phyloP scores from a whole-genome alignment of 495 filamentous ascomycete species.

The Astrothelium subdiscretum region DNA sequence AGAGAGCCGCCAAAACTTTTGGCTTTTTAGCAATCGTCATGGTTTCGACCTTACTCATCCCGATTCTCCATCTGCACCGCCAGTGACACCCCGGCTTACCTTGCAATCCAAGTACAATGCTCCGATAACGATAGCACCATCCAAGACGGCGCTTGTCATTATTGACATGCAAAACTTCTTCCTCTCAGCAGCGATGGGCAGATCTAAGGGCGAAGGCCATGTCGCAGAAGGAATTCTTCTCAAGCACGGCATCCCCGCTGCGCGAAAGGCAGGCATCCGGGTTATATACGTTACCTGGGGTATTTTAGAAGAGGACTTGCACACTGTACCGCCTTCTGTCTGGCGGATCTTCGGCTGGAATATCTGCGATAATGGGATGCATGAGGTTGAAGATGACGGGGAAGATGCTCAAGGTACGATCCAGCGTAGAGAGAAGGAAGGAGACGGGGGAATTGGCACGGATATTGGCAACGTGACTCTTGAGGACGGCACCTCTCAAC shows the following conservation, averaged over 20 bases:
- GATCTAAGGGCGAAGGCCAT: slow-evolving; percentile 18
- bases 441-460: slow-evolving; percentile 33
- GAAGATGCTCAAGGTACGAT: slow-evolving; percentile 21
- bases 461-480: slow-evolving; percentile 30
- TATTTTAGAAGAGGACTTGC: slow-evolving; percentile 41
- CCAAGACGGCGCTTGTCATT: slow-evolving; percentile 39
- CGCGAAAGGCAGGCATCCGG: slow-evolving; percentile 35
- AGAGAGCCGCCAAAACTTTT: too few relatives aligned
- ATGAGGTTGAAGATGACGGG: background rate
- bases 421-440: slow-evolving; percentile 10
- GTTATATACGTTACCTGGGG: slow-evolving; percentile 53
- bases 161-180: slow-evolving; percentile 57
- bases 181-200: slow-evolving; percentile 31
- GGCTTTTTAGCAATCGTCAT: too few relatives aligned
- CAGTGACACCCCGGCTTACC: too few relatives aligned
- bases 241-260: slow-evolving; percentile 31
- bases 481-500: slow-evolving; percentile 22
- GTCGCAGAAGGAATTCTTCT: slow-evolving; percentile 23
- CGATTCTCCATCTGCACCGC: too few relatives aligned
- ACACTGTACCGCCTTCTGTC: slow-evolving; percentile 37
- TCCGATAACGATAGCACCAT: too few relatives aligned
- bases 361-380: slow-evolving; percentile 1
- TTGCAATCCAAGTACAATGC: too few relatives aligned
- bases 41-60: too few relatives aligned
- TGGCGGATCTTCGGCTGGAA: slow-evolving; percentile 34